Evolutionary conservation across 2,329 filamentous ascomycete genomes (phyloP), one percentile per base, ranked within the genome.

Genomic region (Verticillium zaregamsianum): DNA sequence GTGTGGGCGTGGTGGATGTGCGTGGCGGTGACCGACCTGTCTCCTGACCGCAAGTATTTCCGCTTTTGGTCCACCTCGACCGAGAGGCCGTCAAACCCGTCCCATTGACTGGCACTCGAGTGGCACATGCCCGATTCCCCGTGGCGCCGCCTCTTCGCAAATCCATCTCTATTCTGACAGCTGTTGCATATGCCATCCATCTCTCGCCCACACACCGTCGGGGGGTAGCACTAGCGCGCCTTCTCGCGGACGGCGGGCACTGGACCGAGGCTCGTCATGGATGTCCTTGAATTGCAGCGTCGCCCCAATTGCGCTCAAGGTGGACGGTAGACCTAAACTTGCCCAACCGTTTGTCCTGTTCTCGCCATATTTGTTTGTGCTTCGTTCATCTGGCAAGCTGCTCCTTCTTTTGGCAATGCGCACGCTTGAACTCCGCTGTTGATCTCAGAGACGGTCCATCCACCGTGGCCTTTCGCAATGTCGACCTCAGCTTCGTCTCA

Each of bases 401-500:
- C 33, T 35, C 33, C 14, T 35, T 35, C 33, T 35, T 35, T 35
- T 35, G 11, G 33, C 33, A 9, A 35, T 35, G 33, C 33, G 14
- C 14, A 14, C 33, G 33, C 33, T 14, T 35, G 11, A 35, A 9
- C 3, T 35, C 14, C 33, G 9, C 33, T 35, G 2, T 35, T 35
- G 33, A 35, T 35, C 33, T 7, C 14, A 9, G 14, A 35, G 9
- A 14, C 9, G 9, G 33, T 35, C 9, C 14, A 35, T 8, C 39
- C 39, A 45, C n/a, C 39, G n/a, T n/a, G 20, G n/a, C 4, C 17
- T 20, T 28, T 20, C 45, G 20, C 45, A 3, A 52, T 52, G 45
- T 23, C 45, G 20, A 25, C 45, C n/a, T 33, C 54, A 33, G 54
- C 15, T n/a, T 57, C 57, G 60, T 55, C 59, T 73, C 45, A 58